Conservation (phyloP, 306 rosid species). For the Glycine tomentella region DNA sequence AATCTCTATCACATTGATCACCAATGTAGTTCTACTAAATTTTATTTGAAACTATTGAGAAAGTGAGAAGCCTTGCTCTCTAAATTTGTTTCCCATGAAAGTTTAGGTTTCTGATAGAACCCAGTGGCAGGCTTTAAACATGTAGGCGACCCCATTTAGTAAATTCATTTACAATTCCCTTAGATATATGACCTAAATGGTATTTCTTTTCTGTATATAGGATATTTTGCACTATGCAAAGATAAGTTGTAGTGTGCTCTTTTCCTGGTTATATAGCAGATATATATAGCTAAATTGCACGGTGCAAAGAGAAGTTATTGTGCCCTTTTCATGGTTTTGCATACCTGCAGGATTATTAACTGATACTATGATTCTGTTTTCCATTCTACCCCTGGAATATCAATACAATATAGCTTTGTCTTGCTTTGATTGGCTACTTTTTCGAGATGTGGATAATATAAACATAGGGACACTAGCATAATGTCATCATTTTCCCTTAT, state of each 20-base stretch:
- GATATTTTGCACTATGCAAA: constrained; percentile 16
- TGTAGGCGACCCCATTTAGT: background rate
- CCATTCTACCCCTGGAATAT: constrained; percentile 32
- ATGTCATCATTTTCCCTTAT: background rate
- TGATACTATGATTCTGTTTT: constrained; percentile 26
- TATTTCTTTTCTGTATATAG: constrained; percentile 19
- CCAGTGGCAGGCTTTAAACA: constrained; percentile 14
- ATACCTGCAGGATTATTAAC: constrained; percentile 12
- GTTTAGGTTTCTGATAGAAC: background rate
- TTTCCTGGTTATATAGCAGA: background rate
- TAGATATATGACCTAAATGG: background rate
- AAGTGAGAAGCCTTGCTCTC: background rate
- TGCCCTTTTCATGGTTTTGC: constrained; percentile 41
- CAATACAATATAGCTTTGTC: background rate
- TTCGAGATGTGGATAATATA: constrained; percentile 19
- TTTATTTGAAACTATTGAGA: too few species aligned
- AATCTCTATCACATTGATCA: constrained; percentile 3
- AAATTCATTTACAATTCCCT: constrained; percentile 2
- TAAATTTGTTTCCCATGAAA: background rate
- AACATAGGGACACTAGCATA: constrained; percentile 21
- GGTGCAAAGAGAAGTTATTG: background rate
- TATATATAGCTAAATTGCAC: background rate
- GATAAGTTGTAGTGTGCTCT: background rate
- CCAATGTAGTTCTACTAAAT: too few species aligned
- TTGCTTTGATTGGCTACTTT: constrained; percentile 29